These are phyloP conservation scores for Geosmithia morbida DNA, from an alignment of 2,329 filamentous ascomycete species.

Conservation along the genomic window DNA sequence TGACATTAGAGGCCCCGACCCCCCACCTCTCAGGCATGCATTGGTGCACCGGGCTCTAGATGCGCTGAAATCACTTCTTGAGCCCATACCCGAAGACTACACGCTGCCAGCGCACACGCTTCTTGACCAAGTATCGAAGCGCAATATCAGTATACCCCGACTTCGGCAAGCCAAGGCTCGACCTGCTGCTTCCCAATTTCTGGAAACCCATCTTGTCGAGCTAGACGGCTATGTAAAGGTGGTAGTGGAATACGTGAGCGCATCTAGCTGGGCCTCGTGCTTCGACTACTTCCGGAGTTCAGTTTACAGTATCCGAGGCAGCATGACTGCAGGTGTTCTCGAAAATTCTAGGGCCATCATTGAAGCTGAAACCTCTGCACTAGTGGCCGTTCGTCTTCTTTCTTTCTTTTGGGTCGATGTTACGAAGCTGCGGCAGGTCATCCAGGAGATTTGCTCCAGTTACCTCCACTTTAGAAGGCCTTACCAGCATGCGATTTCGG, in stretches of 20 bases:
- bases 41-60: constrained; percentile 42
- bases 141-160: constrained; percentile 19
- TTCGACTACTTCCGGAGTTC: constrained; percentile 43
- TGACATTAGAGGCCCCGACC: constrained; percentile 8
- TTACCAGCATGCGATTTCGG: constrained; percentile 49
- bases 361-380: constrained; percentile 36
- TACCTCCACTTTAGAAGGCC: constrained; percentile 51
- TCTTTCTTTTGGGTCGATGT: constrained; percentile 52
- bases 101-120: constrained; percentile 41
- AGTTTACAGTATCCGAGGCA: constrained; percentile 34
- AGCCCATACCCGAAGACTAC: constrained; percentile 43
- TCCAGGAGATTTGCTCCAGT: constrained; percentile 52
- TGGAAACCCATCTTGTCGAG: constrained; percentile 16
- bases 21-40: constrained; percentile 29
- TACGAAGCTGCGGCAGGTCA: constrained; percentile 43
- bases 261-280: constrained; percentile 45
- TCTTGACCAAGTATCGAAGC: constrained; percentile 33
- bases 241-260: constrained; percentile 50
- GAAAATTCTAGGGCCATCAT: constrained; percentile 18
- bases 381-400: constrained; percentile 43
- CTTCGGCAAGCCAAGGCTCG: constrained; percentile 7
- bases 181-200: constrained; percentile 8
- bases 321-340: constrained; percentile 22
- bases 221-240: constrained; percentile 40
- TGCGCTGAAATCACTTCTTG: constrained; percentile 38